Percentiles rank a stretch among this genome's conserved stretches.
phyloP scores from a whole-genome alignment of 2,329 filamentous ascomycete genomes.

The Xylariales sp. region DNA sequence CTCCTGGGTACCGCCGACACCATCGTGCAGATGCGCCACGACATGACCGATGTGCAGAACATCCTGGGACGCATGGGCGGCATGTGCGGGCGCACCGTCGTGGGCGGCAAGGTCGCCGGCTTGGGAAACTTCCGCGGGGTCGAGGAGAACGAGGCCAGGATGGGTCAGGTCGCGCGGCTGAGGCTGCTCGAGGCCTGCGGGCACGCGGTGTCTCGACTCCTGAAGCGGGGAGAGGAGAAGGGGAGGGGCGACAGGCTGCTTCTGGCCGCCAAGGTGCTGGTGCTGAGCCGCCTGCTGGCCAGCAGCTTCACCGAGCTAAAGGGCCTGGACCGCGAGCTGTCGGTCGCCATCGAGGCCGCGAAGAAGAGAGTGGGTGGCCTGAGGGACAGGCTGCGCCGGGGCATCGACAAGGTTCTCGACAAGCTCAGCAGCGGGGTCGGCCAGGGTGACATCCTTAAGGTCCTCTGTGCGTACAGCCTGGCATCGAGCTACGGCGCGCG shows the following conservation, averaged over 20 bases:
- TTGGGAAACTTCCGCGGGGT: constrained; percentile 41
- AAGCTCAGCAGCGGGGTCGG: constrained; percentile 50
- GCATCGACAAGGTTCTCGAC: constrained; percentile 66
- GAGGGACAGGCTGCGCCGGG: constrained; percentile 58
- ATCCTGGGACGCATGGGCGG: constrained; percentile 69
- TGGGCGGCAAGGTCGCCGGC: constrained; percentile 62
- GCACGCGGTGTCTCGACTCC: constrained; percentile 42
- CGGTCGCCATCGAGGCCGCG: constrained; percentile 49
- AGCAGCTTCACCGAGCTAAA: constrained; percentile 61
- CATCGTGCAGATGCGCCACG: constrained; percentile 83
- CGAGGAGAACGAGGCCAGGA: constrained; percentile 17
- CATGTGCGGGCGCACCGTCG: constrained; percentile 67
- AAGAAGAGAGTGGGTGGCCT: constrained; percentile 60
- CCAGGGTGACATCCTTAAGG: constrained; percentile 59
- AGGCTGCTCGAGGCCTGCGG: constrained; percentile 49
- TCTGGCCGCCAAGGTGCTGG: constrained; percentile 65
- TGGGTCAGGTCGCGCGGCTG: constrained; percentile 34
- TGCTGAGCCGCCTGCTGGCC: constrained; percentile 70
- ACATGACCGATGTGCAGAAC: constrained; percentile 71
- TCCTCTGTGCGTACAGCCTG: constrained; percentile 77
- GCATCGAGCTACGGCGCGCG: constrained; percentile 74
- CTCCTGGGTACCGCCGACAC: constrained; percentile 87
- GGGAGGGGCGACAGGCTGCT: constrained; percentile 47
- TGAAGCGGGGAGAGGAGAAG: constrained; percentile 35
- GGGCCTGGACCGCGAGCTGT: constrained; percentile 25